phyloP scores from a whole-genome alignment of 768 basidiomycete species.

The Scleroderma citrinum region DNA sequence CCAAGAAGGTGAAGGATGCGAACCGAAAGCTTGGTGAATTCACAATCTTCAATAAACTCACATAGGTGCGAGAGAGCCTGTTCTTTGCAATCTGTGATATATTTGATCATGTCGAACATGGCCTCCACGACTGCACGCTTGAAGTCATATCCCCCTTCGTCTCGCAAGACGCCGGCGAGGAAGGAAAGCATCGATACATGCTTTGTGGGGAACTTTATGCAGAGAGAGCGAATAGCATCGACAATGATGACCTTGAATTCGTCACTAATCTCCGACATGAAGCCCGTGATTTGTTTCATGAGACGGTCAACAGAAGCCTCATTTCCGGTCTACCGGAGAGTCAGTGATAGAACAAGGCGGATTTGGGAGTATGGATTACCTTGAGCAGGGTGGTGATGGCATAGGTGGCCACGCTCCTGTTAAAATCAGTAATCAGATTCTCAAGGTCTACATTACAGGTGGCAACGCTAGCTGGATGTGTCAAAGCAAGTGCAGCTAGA shows the following conservation, averaged over 20 bases:
- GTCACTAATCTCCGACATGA: conserved; percentile 99
- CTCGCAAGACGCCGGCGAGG: conserved; percentile 92
- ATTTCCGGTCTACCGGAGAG: conserved; percentile 75
- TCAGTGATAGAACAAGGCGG: not conserved
- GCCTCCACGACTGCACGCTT: conserved; percentile 99
- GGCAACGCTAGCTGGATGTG: conserved; percentile 81
- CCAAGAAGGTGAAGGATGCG: conserved; percentile 94
- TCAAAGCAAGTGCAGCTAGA: conserved; percentile 80
- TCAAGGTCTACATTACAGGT: conserved; percentile 96
- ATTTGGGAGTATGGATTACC: conserved; percentile 34
- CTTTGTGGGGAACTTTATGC: conserved; percentile 97
- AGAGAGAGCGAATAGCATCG: conserved; percentile 95
- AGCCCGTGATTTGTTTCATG: conserved; percentile 98
- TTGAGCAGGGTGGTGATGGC: conserved; percentile 98
- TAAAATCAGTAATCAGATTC: conserved; percentile 90
- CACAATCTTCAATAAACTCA: conserved; percentile 99
- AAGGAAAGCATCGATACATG: conserved; percentile 96
- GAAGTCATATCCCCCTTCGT: conserved; percentile 99
- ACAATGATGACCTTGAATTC: conserved; percentile 99
- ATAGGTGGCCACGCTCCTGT: conserved; percentile 95
- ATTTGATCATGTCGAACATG: conserved; percentile 99
- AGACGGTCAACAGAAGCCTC: conserved; percentile 98
- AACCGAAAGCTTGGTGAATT: conserved; percentile 98
- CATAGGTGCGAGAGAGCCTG: conserved; percentile 96
- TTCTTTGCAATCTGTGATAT: conserved; percentile 91